Conservation (phyloP, 306 rosid species). For the Vicia villosa region DNA sequence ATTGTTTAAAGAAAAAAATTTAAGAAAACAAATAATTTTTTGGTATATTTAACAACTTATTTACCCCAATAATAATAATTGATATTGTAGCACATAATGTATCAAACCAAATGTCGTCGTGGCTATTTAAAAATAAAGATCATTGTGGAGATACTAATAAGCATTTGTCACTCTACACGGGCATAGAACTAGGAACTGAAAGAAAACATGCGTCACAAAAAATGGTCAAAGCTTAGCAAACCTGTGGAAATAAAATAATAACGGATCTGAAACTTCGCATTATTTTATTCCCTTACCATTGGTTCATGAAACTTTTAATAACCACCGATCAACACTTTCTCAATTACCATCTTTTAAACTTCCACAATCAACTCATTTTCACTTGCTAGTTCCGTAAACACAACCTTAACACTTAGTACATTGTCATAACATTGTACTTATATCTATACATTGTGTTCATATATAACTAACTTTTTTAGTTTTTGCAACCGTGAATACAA, state of each 20-base stretch:
- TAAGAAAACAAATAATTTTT: too few relatives aligned
- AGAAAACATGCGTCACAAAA: not conserved
- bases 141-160: too few relatives aligned
- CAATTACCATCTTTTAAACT: not conserved
- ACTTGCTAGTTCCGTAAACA: not conserved
- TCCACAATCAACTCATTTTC: not conserved
- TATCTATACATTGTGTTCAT: not conserved
- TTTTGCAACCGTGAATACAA: not conserved
- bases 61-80: too few relatives aligned
- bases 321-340: not conserved
- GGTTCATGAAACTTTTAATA: slow-evolving; percentile 20
- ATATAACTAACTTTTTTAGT: not conserved
- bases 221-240: slow-evolving; percentile 7
- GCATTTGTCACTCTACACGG: not conserved
- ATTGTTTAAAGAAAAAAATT: too few relatives aligned
- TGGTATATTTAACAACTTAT: too few relatives aligned
- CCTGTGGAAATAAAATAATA: slow-evolving; percentile 7
- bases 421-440: not conserved
- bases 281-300: slow-evolving; percentile 30
- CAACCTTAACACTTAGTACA: slow-evolving; percentile 10
- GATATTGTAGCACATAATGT: too few relatives aligned
- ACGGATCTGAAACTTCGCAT: slow-evolving; percentile 47
- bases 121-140: too few relatives aligned
- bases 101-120: too few relatives aligned
- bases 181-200: not conserved